phyloP scores from a whole-genome alignment of 176 grass and related monocot species.

The Tuctoria greenei region DNA sequence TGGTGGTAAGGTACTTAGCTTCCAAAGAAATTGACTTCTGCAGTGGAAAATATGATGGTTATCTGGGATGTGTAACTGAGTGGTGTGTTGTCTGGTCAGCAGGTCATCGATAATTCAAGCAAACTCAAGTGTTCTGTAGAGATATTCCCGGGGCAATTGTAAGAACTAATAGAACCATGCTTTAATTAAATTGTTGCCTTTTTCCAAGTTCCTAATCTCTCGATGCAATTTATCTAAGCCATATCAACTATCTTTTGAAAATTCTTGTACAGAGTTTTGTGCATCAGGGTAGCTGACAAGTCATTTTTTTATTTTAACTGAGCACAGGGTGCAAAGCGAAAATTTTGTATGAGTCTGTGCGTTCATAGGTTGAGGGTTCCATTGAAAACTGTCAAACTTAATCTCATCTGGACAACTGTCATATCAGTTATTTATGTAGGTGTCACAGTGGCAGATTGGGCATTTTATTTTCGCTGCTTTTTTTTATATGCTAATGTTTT shows the following conservation, averaged over 20 bases:
- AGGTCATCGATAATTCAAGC: constrained; percentile 13
- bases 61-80: constrained; percentile 40
- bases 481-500: too few species aligned
- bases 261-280: background rate
- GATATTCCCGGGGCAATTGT: constrained; percentile 35
- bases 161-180: constrained; percentile 24
- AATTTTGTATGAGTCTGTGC: background rate
- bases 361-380: background rate
- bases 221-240: background rate
- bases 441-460: background rate
- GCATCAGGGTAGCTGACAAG: background rate
- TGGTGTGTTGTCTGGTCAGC: constrained; percentile 37
- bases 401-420: background rate
- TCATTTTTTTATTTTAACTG: background rate
- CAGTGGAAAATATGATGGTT: constrained; percentile 33
- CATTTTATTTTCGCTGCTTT: too few species aligned
- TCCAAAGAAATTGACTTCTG: constrained; percentile 39
- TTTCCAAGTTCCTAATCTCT: background rate
- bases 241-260: background rate
- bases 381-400: background rate
- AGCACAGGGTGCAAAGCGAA: background rate
- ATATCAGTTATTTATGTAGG: background rate
- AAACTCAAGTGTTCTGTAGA: constrained; percentile 17
- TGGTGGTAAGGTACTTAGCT: constrained; percentile 42
- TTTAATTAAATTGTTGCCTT: constrained; percentile 11